Evolutionary conservation across 129 eudicot genomes (phyloP).

Genomic region (Flaveria trinervia): DNA sequence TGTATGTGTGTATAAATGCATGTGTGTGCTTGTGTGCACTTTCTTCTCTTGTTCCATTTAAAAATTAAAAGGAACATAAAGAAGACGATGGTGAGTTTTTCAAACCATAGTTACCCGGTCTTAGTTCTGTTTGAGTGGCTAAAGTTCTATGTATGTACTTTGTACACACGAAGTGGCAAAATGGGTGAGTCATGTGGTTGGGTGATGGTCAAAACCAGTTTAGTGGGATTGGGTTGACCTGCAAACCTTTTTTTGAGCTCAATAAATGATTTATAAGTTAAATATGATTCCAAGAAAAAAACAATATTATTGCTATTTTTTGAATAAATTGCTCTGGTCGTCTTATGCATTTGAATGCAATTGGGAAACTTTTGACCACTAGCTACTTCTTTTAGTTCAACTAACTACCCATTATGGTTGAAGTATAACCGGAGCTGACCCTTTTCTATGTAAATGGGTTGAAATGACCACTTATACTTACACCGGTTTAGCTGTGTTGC

Average conservation of each 20-base stretch:
- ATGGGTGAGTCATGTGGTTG: not conserved
- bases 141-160: not conserved
- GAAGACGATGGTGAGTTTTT: not conserved
- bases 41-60: not conserved
- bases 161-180: slow-evolving; percentile 9
- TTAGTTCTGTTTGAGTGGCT: slow-evolving; percentile 9
- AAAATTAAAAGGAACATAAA: not conserved
- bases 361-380: not conserved
- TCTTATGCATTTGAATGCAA: not conserved
- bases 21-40: not conserved
- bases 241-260: not conserved
- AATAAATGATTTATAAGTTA: not conserved
- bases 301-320: not conserved
- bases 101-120: not conserved
- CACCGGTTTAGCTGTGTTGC: no score
- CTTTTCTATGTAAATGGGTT: not conserved
- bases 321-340: not conserved
- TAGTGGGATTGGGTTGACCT: not conserved
- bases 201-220: not conserved
- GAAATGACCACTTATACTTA: no score
- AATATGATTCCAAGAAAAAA: not conserved
- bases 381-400: not conserved
- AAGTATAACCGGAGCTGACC: not conserved
- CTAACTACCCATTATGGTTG: not conserved
- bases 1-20: not conserved